A percentile compares a stretch with the other conserved stretches of the same genome.
Conservation (phyloP, 2,329 filamentous ascomycete species). For the Coniochaeta pulveracea region DNA sequence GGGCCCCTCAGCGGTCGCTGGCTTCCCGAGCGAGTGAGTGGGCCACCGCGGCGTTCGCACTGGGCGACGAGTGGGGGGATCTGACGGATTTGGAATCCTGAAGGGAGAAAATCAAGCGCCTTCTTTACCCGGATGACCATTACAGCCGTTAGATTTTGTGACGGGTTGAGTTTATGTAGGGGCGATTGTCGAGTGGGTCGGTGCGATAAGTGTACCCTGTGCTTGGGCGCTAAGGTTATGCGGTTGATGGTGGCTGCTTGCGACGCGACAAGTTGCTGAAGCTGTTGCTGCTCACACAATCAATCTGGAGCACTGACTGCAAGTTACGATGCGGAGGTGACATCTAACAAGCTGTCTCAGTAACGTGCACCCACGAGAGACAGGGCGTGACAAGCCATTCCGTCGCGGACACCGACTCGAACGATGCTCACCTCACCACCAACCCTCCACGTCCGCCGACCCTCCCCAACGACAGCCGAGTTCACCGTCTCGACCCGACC, state of each 20-base stretch:
- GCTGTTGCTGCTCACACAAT: too few relatives aligned
- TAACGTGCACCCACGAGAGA: too few relatives aligned
- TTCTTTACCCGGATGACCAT: constrained; percentile 49
- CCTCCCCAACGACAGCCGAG: constrained; percentile 80
- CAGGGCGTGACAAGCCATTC: neutral
- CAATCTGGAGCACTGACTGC: too few relatives aligned
- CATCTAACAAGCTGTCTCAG: too few relatives aligned
- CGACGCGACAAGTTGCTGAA: too few relatives aligned
- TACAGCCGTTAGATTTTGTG: constrained; percentile 35
- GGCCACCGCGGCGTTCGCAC: constrained; percentile 57
- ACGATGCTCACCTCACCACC: constrained; percentile 51
- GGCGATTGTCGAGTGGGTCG: neutral
- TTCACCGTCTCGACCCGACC: constrained; percentile 84
- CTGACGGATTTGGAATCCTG: constrained; percentile 43
- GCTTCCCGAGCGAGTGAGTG: constrained; percentile 56
- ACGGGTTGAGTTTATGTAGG: constrained; percentile 6
- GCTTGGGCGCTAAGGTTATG: too few relatives aligned
- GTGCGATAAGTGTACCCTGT: neutral
- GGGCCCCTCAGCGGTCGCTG: constrained; percentile 50
- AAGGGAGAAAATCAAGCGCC: constrained; percentile 36
- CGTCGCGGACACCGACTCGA: neutral
- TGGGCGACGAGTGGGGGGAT: constrained; percentile 49
- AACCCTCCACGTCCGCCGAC: constrained; percentile 51
- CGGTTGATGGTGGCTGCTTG: too few relatives aligned
- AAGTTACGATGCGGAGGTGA: too few relatives aligned